Evolutionary conservation across 345 rosid species (phyloP).

Genomic region (Luvunga scandens): DNA sequence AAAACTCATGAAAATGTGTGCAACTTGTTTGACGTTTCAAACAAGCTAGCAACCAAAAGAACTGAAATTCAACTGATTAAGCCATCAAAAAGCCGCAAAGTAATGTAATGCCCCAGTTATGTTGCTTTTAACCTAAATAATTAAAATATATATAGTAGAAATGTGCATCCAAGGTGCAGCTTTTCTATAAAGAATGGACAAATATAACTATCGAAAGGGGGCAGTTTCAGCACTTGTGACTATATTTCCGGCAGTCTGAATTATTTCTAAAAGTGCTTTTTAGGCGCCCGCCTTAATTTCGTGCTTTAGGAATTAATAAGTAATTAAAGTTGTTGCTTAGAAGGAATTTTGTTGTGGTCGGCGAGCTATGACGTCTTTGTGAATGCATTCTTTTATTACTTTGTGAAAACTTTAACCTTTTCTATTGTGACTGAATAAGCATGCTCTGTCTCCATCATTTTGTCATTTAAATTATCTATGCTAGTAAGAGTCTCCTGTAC

Average conservation of each 20-base stretch:
- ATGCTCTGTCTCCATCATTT: not conserved
- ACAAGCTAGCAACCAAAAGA: not conserved
- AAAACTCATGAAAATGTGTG: not conserved
- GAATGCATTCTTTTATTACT: not conserved
- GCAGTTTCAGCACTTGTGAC: no score
- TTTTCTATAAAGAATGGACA: no score
- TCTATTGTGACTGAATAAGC: not conserved
- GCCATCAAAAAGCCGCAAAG: not conserved
- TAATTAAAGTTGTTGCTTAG: not conserved
- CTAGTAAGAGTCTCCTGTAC: not conserved
- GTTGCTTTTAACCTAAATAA: no score
- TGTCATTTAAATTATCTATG: not conserved
- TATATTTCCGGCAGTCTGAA: no score
- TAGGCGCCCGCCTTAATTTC: conserved; percentile 20
- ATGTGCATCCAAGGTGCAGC: no score
- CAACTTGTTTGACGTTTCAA: not conserved
- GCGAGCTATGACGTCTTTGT: conserved; percentile 19
- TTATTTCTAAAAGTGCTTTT: conserved; percentile 1
- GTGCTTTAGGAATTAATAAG: no score
- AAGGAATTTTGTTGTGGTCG: conserved; percentile 6
- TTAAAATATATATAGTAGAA: no score
- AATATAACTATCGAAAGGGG: no score
- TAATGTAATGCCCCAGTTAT: not conserved
- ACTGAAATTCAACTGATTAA: not conserved
- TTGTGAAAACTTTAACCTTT: not conserved